Evolutionary conservation across 768 basidiomycete genomes (phyloP), one percentile per base, ranked within the genome.

Genomic region (Suillus occidentalis): DNA sequence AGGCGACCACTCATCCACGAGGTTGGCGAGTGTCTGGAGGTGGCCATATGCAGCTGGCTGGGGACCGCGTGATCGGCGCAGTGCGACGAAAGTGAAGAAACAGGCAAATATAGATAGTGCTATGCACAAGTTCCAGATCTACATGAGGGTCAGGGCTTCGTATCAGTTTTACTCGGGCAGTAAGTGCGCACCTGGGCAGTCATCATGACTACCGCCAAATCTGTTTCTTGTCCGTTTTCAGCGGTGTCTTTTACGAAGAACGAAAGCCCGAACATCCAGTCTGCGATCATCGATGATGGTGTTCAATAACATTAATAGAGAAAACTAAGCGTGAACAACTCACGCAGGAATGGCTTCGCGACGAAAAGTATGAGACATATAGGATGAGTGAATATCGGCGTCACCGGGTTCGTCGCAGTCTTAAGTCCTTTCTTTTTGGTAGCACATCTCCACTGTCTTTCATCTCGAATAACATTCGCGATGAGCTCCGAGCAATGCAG

Each of bases 231-330:
- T n/a, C n/a, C n/a, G n/a, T n/a, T n/a, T n/a, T n/a, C n/a, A n/a
- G n/a, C n/a, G n/a, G n/a, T n/a, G n/a, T n/a, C n/a, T n/a, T n/a
- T n/a, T n/a, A n/a, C n/a, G n/a, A n/a, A n/a, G n/a, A 77, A 68
- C 5, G 72, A 70, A 36, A 76, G 71, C 8, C 74, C 74, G 40
- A 77, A 71, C 75, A 77, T 75, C 75, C 74, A 75, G 45, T 75
- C 74, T 75, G 55, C 13, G 4, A 43, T 16, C 42, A 13, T 31
- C 4, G 1, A 52, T 3, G 25, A 52, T 31, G 0, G 3, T 31
- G 4, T 10, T 39, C 62, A 65, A n/a, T 53, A 31, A 34, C 4
- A 47, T 13, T 10, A 18, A 50, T 39, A 14, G 45, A 8, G 10
- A 31, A 36, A n/a, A 45, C 20, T 39, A 34, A 8, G 18, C 8